Percentiles rank a stretch among this genome's conserved stretches.
phyloP scores from a whole-genome alignment of 176 grass and related monocot genomes.

The Bromus sterilis region DNA sequence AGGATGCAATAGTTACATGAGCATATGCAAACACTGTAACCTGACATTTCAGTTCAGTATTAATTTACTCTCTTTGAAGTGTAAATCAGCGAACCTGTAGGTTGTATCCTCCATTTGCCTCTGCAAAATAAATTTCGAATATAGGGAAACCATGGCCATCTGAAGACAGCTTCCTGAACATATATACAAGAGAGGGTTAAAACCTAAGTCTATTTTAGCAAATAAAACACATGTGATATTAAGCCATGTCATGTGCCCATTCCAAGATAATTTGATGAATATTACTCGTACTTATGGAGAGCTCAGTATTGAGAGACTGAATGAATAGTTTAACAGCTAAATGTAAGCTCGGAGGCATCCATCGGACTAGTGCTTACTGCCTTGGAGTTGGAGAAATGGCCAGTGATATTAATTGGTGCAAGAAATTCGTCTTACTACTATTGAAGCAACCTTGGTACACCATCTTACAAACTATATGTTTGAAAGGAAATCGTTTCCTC shows the following conservation, averaged over 20 bases:
- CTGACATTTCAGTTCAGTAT: not conserved
- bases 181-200: not conserved
- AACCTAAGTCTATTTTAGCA: not conserved
- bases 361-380: not conserved
- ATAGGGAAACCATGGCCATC: conserved; percentile 62
- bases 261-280: not conserved
- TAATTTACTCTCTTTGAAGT: not conserved
- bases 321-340: not conserved
- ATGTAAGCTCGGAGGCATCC: not conserved
- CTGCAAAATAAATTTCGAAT: conserved; percentile 85
- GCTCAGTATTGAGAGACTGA: not conserved
- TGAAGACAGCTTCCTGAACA: conserved; percentile 65
- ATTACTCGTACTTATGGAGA: not conserved
- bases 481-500: conserved; percentile 3
- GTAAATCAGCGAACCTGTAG: conserved; percentile 52
- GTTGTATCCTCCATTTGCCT: conserved; percentile 59
- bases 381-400: not conserved
- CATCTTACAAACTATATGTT: not conserved
- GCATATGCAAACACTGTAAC: not conserved
- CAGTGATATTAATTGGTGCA: not conserved
- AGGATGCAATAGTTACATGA: not conserved
- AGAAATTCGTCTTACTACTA: not conserved
- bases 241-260: not conserved
- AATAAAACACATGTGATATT: not conserved
- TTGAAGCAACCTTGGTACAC: not conserved